Evolutionary conservation across 495 filamentous ascomycete genomes (phyloP).

Genomic region (Aspergillus sclerotiicarbonarius): DNA sequence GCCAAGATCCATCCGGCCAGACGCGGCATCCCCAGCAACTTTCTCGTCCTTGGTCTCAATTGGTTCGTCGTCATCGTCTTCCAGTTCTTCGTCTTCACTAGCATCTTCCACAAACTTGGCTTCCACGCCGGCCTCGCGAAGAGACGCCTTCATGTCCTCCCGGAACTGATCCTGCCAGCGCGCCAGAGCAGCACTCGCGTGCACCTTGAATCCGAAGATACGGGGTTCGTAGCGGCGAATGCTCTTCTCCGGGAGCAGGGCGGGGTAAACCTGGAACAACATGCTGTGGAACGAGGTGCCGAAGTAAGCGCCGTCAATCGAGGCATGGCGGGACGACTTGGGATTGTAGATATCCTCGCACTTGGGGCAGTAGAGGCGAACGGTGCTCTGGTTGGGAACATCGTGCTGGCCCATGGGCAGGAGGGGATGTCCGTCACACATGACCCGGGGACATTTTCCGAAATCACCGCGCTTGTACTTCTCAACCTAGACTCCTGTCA

Average conservation of each 20-base stretch:
- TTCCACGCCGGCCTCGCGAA: conserved; percentile 53
- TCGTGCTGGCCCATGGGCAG: conserved; percentile 93
- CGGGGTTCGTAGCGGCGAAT: conserved; percentile 80
- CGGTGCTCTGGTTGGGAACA: conserved; percentile 75
- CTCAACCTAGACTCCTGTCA: conserved; percentile 64
- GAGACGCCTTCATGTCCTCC: conserved; percentile 72
- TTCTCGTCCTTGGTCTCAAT: conserved; percentile 29
- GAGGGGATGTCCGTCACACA: conserved; percentile 87
- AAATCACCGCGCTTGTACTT: conserved; percentile 99
- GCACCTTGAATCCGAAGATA: conserved; percentile 93
- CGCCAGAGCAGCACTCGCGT: conserved; percentile 81
- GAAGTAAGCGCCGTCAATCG: conserved; percentile 97
- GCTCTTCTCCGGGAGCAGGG: conserved; percentile 80
- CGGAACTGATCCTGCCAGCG: conserved; percentile 85
- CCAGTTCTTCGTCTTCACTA: conserved; percentile 49
- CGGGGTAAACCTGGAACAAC: conserved; percentile 96
- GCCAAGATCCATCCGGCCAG: conserved; percentile 45
- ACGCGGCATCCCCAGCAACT: conserved; percentile 38
- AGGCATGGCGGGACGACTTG: conserved; percentile 92
- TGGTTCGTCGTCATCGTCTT: conserved; percentile 44
- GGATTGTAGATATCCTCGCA: conserved; percentile 99
- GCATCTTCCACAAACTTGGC: conserved; percentile 57
- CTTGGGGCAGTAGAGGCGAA: conserved; percentile 93
- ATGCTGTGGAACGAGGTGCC: conserved; percentile 98
- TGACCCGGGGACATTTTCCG: conserved; percentile 94